Evolutionary conservation across 2,329 filamentous ascomycete genomes (phyloP).

Genomic region (Paecilomyces variotii): DNA sequence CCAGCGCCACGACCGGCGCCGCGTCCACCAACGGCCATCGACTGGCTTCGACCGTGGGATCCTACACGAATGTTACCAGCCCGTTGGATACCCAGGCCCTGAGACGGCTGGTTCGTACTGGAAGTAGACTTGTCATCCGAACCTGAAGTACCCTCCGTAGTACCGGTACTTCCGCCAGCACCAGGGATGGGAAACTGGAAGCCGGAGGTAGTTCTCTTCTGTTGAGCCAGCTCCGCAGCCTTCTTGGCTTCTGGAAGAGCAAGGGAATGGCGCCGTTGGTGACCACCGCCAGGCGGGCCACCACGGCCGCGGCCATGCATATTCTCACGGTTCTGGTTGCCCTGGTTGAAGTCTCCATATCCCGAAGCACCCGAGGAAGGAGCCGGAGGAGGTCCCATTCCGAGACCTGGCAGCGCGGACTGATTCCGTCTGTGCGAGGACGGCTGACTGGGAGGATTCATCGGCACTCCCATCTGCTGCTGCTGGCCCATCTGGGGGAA

Average conservation of each 20-base stretch:
- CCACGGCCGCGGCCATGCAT: slow-evolving; percentile 65
- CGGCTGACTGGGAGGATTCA: slow-evolving; percentile 70
- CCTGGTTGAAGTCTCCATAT: slow-evolving; percentile 67
- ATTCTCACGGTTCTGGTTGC: slow-evolving; percentile 65
- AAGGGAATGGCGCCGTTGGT: slow-evolving; percentile 89
- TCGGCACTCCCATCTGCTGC: slow-evolving; percentile 60
- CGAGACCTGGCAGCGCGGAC: slow-evolving; percentile 88
- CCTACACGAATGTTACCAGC: slow-evolving; percentile 80
- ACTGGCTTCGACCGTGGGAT: slow-evolving; percentile 46
- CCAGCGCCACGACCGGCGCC: slow-evolving; percentile 61
- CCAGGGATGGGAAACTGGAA: slow-evolving; percentile 88
- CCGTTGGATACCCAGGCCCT: slow-evolving; percentile 59
- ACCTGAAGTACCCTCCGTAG: slow-evolving; percentile 46
- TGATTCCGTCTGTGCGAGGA: slow-evolving; percentile 90
- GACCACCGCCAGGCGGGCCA: slow-evolving; percentile 62
- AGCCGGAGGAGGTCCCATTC: slow-evolving; percentile 83
- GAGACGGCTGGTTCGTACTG: slow-evolving; percentile 44
- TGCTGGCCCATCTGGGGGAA: slow-evolving; percentile 75
- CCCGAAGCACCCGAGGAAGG: slow-evolving; percentile 82
- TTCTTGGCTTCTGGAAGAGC: slow-evolving; percentile 95
- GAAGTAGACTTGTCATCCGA: slow-evolving; percentile 41
- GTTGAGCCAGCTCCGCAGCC: slow-evolving; percentile 90
- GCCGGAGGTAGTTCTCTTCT: slow-evolving; percentile 86
- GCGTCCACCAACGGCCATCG: slow-evolving; percentile 53
- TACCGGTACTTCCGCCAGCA: slow-evolving; percentile 46